Percentiles rank a stretch among this genome's conserved stretches.
These are phyloP conservation scores for Magnusiomyces sp. DNA, from an alignment of 1,139 yeast genomes.

Conservation along the genomic window DNA sequence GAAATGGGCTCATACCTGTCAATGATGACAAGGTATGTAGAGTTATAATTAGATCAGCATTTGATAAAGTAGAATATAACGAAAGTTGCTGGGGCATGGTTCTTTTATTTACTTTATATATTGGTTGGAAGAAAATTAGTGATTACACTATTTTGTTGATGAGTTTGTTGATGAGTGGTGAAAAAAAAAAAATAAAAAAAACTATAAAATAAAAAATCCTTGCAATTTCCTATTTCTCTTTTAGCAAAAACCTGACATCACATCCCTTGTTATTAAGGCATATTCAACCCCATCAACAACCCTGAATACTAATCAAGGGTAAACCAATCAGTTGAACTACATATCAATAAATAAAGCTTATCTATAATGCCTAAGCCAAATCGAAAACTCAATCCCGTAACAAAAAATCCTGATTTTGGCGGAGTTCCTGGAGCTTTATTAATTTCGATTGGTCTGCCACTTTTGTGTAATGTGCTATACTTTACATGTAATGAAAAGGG, in stretches of 20 bases:
- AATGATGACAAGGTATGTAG: conserved; percentile 30
- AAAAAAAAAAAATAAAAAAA: too few species aligned
- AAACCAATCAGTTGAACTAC: too few species aligned
- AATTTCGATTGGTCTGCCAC: conserved; percentile 61
- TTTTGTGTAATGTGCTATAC: conserved; percentile 50
- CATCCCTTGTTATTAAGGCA: too few species aligned
- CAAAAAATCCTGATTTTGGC: conserved; percentile 63
- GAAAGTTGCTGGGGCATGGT: conserved; percentile 33
- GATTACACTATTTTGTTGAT: too few species aligned
- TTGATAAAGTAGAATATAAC: conserved; percentile 26
- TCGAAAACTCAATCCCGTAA: conserved; percentile 52
- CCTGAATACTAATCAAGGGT: not conserved
- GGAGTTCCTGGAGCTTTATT: conserved; percentile 69
- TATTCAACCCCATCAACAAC: not conserved
- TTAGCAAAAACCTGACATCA: too few species aligned
- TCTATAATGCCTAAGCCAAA: conserved; percentile 12
- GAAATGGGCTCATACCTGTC: conserved; percentile 30
- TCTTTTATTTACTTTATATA: too few species aligned
- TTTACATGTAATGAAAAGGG: conserved; percentile 35
- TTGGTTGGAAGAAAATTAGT: too few species aligned
- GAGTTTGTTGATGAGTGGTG: too few species aligned
- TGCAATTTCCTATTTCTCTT: too few species aligned
- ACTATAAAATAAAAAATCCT: too few species aligned
- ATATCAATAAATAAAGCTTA: not conserved
- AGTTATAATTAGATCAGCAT: conserved; percentile 27